These are phyloP conservation scores for Candida easanensis DNA, from an alignment of 805 yeast species.

Conservation along the genomic window DNA sequence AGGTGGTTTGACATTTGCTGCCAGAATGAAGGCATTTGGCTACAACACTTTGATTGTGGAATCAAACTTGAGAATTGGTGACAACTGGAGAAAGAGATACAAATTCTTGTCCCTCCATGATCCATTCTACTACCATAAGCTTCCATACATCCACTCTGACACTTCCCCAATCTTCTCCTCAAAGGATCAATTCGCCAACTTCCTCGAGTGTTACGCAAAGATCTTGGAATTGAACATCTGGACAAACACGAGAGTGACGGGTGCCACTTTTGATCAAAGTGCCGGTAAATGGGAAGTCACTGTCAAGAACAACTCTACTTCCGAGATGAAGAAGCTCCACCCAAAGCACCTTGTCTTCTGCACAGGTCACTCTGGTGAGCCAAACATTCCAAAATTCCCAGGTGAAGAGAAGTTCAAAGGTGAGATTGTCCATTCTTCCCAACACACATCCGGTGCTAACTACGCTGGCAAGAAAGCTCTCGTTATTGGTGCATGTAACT, in stretches of 20 bases:
- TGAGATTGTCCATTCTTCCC: constrained; percentile 40
- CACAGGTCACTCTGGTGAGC: constrained; percentile 46
- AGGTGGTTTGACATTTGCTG: constrained; percentile 41
- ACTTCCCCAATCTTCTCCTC: constrained; percentile 41
- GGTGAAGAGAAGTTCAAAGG: constrained; percentile 38
- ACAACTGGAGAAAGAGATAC: constrained; percentile 46
- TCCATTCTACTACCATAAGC: constrained; percentile 42
- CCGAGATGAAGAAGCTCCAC: constrained; percentile 22
- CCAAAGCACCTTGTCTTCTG: constrained; percentile 42
- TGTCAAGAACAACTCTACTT: constrained; percentile 30
- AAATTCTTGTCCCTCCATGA: constrained; percentile 44
- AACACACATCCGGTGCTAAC: constrained; percentile 39
- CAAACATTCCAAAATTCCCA: constrained; percentile 39
- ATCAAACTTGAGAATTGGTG: constrained; percentile 37
- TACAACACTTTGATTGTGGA: constrained; percentile 39
- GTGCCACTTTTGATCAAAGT: constrained; percentile 31
- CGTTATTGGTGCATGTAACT: constrained; percentile 45
- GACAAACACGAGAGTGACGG: constrained; percentile 31
- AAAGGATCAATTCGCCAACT: constrained; percentile 43
- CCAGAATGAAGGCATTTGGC: constrained; percentile 41
- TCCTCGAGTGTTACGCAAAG: constrained; percentile 40
- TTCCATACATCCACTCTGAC: constrained; percentile 40
- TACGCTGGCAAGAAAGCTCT: constrained; percentile 41
- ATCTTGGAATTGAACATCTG: constrained; percentile 40
- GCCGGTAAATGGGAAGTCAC: constrained; percentile 34